phyloP scores from a whole-genome alignment of 2,329 filamentous ascomycete genomes.

The Pezicula neosporulosa region DNA sequence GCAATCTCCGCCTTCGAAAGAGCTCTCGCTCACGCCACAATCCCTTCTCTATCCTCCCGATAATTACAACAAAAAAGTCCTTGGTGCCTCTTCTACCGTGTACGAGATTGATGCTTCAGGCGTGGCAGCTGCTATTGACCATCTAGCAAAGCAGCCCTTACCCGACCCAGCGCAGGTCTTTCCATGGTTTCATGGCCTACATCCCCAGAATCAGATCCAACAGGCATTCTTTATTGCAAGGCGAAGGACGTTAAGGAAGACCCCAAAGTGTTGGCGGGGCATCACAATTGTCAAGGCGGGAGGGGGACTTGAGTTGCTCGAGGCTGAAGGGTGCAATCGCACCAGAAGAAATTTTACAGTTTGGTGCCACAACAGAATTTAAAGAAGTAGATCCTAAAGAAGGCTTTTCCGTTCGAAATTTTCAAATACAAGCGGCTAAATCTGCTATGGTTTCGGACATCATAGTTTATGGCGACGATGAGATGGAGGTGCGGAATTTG shows the following conservation, averaged over 20 bases:
- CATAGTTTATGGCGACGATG: conserved; percentile 81
- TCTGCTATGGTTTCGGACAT: conserved; percentile 86
- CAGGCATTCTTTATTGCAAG: conserved; percentile 83
- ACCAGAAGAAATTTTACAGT: conserved; percentile 68
- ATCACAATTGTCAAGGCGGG: conserved; percentile 88
- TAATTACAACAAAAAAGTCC: conserved; percentile 49
- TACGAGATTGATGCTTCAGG: conserved; percentile 70
- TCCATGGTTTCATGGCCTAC: conserved; percentile 92
- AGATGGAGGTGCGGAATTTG: conserved; percentile 57
- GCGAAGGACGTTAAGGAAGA: conserved; percentile 65
- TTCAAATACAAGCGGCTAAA: conserved; percentile 93
- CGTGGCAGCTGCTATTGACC: conserved; percentile 71
- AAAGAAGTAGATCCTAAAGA: conserved; percentile 81
- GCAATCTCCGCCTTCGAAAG: conserved; percentile 59
- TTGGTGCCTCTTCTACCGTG: conserved; percentile 50
- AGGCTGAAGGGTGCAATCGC: conserved; percentile 85
- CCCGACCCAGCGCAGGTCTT: conserved; percentile 86
- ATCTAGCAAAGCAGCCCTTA: conserved; percentile 73
- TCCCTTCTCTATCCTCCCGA: conserved; percentile 76
- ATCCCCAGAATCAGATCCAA: conserved; percentile 85
- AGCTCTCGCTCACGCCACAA: conserved; percentile 50
- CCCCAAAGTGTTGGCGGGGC: conserved; percentile 73
- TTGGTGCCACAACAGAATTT: conserved; percentile 49
- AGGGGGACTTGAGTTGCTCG: conserved; percentile 69
- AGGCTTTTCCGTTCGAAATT: conserved; percentile 94